Evolutionary conservation across 495 filamentous ascomycete genomes (phyloP), one percentile per base, ranked within the genome.

Genomic region (Arthonia radiata): DNA sequence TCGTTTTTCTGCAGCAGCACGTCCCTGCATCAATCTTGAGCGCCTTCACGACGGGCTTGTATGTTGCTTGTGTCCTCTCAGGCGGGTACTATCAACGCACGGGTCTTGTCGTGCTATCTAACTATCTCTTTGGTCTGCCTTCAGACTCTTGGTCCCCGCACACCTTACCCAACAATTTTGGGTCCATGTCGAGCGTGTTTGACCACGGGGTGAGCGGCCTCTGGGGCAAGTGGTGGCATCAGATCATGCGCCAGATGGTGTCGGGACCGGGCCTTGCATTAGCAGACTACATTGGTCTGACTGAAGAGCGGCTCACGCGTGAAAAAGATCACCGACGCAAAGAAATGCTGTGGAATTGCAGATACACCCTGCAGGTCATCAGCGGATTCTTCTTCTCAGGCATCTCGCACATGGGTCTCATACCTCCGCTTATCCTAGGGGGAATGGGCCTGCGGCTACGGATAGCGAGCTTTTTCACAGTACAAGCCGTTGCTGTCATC

Each of bases 191-290:
- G 9, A 24, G 12, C 9, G 29, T 40, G 25, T 25, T 33, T 8
- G 5, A 2, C 13, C 22, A 29, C 16, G 37, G 34, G 12, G 31
- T 40, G 6, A 19, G 34, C 1, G 35, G 35, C 8, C 35, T 40
- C 35, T 37, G 34, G 37, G 31, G 34, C 15, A 13, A 23, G 14
- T 40, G 32, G 16, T 37, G 34, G 37, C 35, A 40, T 19, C 37
- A 37, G 24, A 32, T 29, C 2, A 37, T 37, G 37, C 31, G 35
- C 11, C 26, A 12, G 7, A 27, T 30, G 6, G 26, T 35, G 2
- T 26, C 34, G 5, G 35, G 18, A 14, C 31, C 31, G 19, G 37
- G 35, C 4, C 35, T 31, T 30, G 31, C 26, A 15, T 3, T 37
- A 3, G 34, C 35, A 4, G 26, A 34, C 21, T n/a, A 15, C 16